These are phyloP conservation scores for Melanomma pulvis-pyrius DNA, from an alignment of 495 filamentous ascomycete species.

Conservation along the genomic window DNA sequence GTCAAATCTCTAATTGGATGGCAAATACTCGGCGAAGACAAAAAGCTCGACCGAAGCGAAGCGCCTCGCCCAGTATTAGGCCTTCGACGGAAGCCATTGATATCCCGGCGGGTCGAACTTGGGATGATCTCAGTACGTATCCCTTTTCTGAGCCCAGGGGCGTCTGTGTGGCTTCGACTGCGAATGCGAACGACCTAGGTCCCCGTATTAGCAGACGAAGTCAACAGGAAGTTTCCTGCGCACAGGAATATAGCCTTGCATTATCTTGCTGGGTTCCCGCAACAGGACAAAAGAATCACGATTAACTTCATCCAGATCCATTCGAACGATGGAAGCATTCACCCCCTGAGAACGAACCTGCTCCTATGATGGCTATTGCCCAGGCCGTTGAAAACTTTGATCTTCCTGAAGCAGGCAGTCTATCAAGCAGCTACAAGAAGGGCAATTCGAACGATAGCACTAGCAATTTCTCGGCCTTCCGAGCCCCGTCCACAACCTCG, in stretches of 20 bases:
- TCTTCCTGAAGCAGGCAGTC: slow-evolving; percentile 24
- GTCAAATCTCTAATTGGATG: slow-evolving; percentile 83
- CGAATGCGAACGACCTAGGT: background rate
- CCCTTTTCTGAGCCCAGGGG: background rate
- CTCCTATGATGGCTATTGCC: slow-evolving; percentile 75
- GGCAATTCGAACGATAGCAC: slow-evolving; percentile 62
- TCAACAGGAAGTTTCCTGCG: background rate
- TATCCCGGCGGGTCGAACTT: slow-evolving; percentile 54
- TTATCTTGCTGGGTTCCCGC: background rate
- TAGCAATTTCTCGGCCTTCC: slow-evolving; percentile 54
- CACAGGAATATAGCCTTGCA: background rate
- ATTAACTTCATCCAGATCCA: slow-evolving; percentile 56
- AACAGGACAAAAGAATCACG: background rate
- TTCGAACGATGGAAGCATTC: slow-evolving; percentile 85
- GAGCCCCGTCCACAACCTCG: slow-evolving; percentile 71
- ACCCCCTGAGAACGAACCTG: slow-evolving; percentile 85
- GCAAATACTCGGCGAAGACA: slow-evolving; percentile 80
- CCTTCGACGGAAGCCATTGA: slow-evolving; percentile 58
- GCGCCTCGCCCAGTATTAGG: slow-evolving; percentile 39
- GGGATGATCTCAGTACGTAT: slow-evolving; percentile 37
- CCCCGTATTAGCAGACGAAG: background rate
- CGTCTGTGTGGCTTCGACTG: background rate
- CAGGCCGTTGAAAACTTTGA: slow-evolving; percentile 66
- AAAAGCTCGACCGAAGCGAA: slow-evolving; percentile 61
- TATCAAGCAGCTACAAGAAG: slow-evolving; percentile 44